Conservation (phyloP, 2,329 filamentous ascomycete genomes). For the Huntiella abstrusa region DNA sequence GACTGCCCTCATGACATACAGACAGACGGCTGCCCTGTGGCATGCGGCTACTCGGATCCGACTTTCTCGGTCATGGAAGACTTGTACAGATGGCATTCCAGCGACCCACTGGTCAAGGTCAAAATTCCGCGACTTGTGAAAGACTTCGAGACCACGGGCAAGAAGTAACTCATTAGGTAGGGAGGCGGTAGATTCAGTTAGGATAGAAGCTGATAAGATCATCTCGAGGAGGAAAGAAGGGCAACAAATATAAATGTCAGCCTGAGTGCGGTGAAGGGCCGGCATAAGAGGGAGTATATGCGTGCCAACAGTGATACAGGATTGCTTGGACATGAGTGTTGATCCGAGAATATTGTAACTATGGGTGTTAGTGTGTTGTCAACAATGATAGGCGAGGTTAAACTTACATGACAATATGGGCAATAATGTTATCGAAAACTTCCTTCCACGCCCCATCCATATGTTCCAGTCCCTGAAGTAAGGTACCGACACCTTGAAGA, state of each 20-base stretch:
- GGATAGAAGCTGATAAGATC: conserved; percentile 25
- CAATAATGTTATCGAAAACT: conserved; percentile 25
- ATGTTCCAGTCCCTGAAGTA: conserved; percentile 20
- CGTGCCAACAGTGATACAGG: conserved; percentile 22
- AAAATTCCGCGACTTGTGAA: conserved; percentile 24
- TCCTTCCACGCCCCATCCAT: conserved; percentile 14
- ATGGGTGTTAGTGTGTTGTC: conserved; percentile 3
- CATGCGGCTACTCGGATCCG: conserved; percentile 26
- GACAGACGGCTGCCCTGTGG: conserved; percentile 27
- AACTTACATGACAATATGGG: conserved; percentile 29
- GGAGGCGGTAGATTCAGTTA: conserved; percentile 22
- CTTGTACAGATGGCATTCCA: conserved; percentile 19
- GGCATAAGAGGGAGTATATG: conserved; percentile 22
- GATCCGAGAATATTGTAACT: conserved; percentile 25
- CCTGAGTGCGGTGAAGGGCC: conserved; percentile 24
- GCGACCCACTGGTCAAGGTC: conserved; percentile 25
- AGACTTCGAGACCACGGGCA: conserved; percentile 22
- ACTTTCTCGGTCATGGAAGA: conserved; percentile 22
- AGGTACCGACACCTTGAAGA: conserved; percentile 25
- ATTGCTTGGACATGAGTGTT: conserved; percentile 20
- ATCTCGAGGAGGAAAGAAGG: conserved; percentile 26
- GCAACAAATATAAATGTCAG: conserved; percentile 25
- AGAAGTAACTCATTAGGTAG: conserved; percentile 17
- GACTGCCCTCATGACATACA: conserved; percentile 27
- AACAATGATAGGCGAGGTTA: background rate